A percentile compares a stretch with the other conserved stretches of the same genome.
Evolutionary conservation across 805 yeast genomes (phyloP).

Genomic region (Pichia sporocuriosa): DNA sequence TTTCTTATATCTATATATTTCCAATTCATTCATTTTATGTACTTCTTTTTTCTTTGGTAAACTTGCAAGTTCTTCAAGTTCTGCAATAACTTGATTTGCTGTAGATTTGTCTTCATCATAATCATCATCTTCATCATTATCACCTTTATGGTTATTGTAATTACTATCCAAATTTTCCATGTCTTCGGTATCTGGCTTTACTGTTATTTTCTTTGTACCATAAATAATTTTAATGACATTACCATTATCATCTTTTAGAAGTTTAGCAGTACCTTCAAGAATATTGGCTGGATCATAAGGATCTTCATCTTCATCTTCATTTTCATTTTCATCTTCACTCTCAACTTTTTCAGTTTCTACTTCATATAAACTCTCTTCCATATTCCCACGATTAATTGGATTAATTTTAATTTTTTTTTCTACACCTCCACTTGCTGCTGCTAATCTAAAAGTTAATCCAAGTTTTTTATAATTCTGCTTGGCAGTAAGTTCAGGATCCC

Average conservation of each 20-base stretch:
- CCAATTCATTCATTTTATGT: constrained; percentile 55
- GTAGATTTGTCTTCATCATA: constrained; percentile 27
- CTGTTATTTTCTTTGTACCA: constrained; percentile 47
- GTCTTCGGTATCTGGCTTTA: background rate
- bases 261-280: constrained; percentile 73
- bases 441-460: constrained; percentile 67
- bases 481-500: constrained; percentile 81
- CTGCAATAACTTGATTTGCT: constrained; percentile 53
- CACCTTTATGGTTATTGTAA: background rate
- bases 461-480: constrained; percentile 79
- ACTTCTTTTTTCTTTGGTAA: constrained; percentile 40
- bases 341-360: constrained; percentile 23
- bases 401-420: constrained; percentile 48
- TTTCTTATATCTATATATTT: constrained; percentile 59
- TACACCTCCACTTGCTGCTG: constrained; percentile 72
- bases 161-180: constrained; percentile 13
- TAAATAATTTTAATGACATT: constrained; percentile 61
- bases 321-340: constrained; percentile 31
- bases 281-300: constrained; percentile 53
- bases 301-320: constrained; percentile 29
- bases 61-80: constrained; percentile 58
- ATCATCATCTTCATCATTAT: constrained; percentile 12
- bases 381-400: constrained; percentile 18
- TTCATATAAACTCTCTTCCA: constrained; percentile 22
- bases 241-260: constrained; percentile 63